Evolutionary conservation across 306 rosid species (phyloP), one percentile per base, ranked within the genome.

Genomic region (Prunus mongolica): DNA sequence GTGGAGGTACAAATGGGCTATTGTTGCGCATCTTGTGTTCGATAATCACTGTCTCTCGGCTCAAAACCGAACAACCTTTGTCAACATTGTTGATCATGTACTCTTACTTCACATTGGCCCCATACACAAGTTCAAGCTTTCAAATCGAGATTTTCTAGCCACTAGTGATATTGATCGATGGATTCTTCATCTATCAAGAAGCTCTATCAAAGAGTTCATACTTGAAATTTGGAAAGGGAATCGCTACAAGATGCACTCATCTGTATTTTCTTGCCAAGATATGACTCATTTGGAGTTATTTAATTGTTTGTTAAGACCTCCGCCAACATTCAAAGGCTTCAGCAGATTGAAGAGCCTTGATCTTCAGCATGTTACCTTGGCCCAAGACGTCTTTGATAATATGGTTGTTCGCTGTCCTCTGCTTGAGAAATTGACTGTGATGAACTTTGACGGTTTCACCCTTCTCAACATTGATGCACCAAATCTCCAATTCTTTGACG

Each of bases 1-100:
- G 56, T 92, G 96, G 97, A 88, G 90, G 81, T 88, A 82, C 84
- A 92, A 69, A 78, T 87, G 86, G 84, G 78, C 93, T 2, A 71
- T 71, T 2, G 66, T 88, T 38, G 88, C 88, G 2, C 63, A 71
- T 72, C 88, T 91, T 57, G 91, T 83, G 85, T 89, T 91, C n/a
- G 93, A 88, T 73, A 72, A 57, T 32, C 76, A 80, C 24, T 87
- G 81, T 41, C 9, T 73, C 68, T 27, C 82, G 3, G 67, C 76
- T 14, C 84, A 60, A 30, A 83, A 86, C 69, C 74, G 45, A 76
- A 46, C 74, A 50, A 16, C 67, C 15, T 84, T 91, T 57, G 80
- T 73, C 14, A 83, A 83, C 70, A 81, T 81, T 60, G 69, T 91
- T 60, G 97, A 91, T 84, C 92, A 84, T 46, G 92, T 91, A 6